Conservation (phyloP, 495 filamentous ascomycete genomes). For the Penicillium simplicissimum region DNA sequence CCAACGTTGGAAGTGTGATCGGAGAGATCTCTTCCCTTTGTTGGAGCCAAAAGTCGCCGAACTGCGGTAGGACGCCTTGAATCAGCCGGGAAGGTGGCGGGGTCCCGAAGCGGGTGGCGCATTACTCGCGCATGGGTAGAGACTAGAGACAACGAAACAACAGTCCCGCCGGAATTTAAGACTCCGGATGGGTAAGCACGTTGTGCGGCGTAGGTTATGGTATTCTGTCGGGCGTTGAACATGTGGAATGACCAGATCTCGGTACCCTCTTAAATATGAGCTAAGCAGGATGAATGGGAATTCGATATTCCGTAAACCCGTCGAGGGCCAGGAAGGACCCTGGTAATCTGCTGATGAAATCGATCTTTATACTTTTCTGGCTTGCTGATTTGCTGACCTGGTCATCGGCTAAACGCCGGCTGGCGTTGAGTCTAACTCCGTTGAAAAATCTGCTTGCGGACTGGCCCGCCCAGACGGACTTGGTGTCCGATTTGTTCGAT, state of each 20-base stretch:
- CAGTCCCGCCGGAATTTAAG: neutral
- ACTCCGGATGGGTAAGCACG: neutral
- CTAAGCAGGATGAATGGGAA: constrained; percentile 3
- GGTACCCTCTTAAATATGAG: neutral
- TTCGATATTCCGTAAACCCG: constrained; percentile 18
- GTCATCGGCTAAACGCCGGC: constrained; percentile 20
- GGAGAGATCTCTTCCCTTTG: neutral
- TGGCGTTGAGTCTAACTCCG: constrained; percentile 10
- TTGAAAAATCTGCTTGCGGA: constrained; percentile 13
- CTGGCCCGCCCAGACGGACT: constrained; percentile 4
- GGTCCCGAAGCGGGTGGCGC: constrained; percentile 2
- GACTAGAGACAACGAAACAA: too few relatives aligned
- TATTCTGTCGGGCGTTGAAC: too few relatives aligned
- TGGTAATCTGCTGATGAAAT: neutral
- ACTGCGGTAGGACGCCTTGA: neutral
- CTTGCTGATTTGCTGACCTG: constrained; percentile 7
- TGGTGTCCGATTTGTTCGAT: neutral
- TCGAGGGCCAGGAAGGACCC: too few relatives aligned
- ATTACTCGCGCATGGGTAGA: constrained; percentile 4
- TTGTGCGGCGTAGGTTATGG: neutral
- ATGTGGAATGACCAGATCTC: neutral
- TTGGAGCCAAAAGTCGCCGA: constrained; percentile 6
- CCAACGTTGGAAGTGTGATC: neutral
- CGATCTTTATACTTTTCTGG: neutral
- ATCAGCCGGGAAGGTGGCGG: neutral